These are phyloP conservation scores for Tilletia walkeri DNA, from an alignment of 1,284 basidiomycete species.

Conservation along the genomic window DNA sequence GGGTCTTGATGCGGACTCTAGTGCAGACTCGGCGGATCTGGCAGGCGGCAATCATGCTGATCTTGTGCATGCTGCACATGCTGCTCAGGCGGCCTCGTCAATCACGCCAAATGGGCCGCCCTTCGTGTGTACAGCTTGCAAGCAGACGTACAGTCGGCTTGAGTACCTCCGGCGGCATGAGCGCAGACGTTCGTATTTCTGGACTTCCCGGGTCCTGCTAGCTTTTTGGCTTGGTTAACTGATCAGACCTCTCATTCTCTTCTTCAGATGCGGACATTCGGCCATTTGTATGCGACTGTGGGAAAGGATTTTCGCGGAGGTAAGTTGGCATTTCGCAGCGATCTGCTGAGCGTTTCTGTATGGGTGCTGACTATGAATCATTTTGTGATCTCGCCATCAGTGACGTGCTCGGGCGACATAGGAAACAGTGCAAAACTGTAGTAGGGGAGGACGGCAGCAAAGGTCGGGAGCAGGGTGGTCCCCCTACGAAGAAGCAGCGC, in stretches of 20 bases:
- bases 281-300: slow-evolving; percentile 53
- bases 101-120: slow-evolving; percentile 42
- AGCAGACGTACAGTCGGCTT: slow-evolving; percentile 52
- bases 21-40: background rate
- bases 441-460: slow-evolving; percentile 36
- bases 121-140: slow-evolving; percentile 52
- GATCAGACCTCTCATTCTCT: background rate
- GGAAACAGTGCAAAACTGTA: slow-evolving; percentile 48
- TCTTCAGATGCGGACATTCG: slow-evolving; percentile 49
- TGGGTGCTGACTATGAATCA: no score
- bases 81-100: background rate
- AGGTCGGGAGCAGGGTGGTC: slow-evolving; percentile 26
- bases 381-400: slow-evolving; percentile 18
- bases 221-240: background rate
- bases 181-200: slow-evolving; percentile 40
- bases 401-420: slow-evolving; percentile 53
- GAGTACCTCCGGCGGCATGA: slow-evolving; percentile 54
- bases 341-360: no score
- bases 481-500: slow-evolving; percentile 26
- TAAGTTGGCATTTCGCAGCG: slow-evolving; percentile 17
- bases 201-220: no score
- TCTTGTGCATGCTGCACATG: background rate
- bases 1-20: background rate
- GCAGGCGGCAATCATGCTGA: background rate
- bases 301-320: slow-evolving; percentile 53